A percentile compares a stretch with the other conserved stretches of the same genome.
phyloP scores from a whole-genome alignment of 2,329 filamentous ascomycete species.

The Colletotrichum nymphaeae region DNA sequence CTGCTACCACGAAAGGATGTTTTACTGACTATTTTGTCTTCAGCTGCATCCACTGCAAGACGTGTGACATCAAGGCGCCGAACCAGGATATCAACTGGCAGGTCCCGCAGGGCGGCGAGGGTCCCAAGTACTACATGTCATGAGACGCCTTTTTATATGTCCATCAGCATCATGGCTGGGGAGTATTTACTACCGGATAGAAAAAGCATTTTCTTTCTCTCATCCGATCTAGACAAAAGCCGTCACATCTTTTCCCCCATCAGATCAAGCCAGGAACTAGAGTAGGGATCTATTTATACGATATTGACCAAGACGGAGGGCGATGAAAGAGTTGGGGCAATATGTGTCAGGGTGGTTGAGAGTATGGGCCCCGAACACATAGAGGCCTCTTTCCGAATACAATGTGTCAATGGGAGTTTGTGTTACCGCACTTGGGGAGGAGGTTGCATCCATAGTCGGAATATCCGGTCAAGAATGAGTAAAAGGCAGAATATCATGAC shows the following conservation, averaged over 20 bases:
- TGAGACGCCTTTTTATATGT: conserved; percentile 39
- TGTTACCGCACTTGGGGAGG: background rate
- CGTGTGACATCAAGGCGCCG: conserved; percentile 98
- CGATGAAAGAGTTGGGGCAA: no score
- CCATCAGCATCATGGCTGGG: no score
- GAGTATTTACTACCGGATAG: background rate
- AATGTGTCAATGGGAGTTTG: background rate
- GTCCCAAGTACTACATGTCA: conserved; percentile 79
- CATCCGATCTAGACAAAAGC: background rate
- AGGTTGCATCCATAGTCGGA: background rate
- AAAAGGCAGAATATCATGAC: background rate
- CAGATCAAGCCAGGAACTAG: background rate
- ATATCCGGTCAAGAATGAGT: background rate
- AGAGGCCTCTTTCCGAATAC: background rate
- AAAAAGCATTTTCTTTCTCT: background rate
- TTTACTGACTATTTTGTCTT: conserved; percentile 8
- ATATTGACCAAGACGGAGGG: background rate
- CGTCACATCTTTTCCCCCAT: background rate
- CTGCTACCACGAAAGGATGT: background rate
- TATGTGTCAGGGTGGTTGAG: no score
- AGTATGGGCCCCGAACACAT: background rate
- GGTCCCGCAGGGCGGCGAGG: conserved; percentile 91
- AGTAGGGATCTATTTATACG: background rate
- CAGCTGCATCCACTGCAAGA: conserved; percentile 99
- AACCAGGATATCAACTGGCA: conserved; percentile 98